Base-by-base conservation (phyloP, 2,329 filamentous ascomycete species). In the Paecilomyces sp. region DNA sequence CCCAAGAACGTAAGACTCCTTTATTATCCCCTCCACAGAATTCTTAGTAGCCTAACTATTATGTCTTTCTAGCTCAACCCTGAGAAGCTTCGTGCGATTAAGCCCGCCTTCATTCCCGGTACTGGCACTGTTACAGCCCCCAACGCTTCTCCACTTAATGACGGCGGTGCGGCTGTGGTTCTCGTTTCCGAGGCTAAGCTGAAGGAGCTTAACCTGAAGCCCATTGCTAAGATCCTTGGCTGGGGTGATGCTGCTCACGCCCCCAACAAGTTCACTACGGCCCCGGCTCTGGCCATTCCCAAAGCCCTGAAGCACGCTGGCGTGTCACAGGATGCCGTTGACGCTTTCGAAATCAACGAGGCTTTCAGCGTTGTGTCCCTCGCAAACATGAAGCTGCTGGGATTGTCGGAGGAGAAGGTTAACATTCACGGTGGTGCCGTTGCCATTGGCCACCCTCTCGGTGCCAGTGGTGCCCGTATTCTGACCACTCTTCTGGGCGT, bases 311-410 rank as follows among this genome's bases (percentile, higher is more conserved):
- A 93, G 83, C 93, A 99, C 79, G 94, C 94, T 62, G 90, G 90
- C 63, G 80, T 99, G 63, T 84, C 86, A 60, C 83, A 87, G 67
- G 85, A 88, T 64, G 83, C 90, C 61, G 83, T 99, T 60, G 93
- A 97, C 71, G 94, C 87, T 68, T 99, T 94, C 77, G 94, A 99
- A 83, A 97, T 99, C 83, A 99, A 99, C 82, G 94, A 99, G 83
- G 94, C 94, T 51, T 99, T 99, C 83, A 94, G 90, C 64, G 94
- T 96, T 56, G 94, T 99, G 64, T 91, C 94, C 47, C 84, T 99
- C 57, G 92, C 94, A 66, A 99, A 99, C 82, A 87, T 96, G 80
- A 96, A 99, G 85, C 77, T 97, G 58, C 86, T 99, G 50, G 83
- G 82, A 63, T 80, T 99, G 60, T 82, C 82, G 64, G 84, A 90